Evolutionary conservation across 192 early-diverging fungal genomes (phyloP).

Genomic region (Tieghemiomyces parasiticus): DNA sequence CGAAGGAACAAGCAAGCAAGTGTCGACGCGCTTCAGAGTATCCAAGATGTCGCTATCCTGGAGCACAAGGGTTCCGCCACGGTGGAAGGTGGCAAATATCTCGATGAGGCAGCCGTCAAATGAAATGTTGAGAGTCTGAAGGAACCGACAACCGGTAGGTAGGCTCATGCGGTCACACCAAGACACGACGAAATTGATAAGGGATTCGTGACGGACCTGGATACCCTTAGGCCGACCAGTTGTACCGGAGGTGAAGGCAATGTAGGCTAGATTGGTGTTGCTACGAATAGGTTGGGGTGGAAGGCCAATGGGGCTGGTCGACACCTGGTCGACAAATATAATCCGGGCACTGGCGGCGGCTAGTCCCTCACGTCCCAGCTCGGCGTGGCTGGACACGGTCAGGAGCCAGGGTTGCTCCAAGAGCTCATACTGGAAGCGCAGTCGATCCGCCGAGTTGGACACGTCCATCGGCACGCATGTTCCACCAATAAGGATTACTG

Average conservation of each 20-base stretch:
- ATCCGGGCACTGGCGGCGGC: background rate
- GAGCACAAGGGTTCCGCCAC: background rate
- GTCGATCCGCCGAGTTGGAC: background rate
- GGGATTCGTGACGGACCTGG: background rate
- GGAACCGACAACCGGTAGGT: background rate
- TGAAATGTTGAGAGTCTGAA: background rate
- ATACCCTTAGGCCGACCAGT: slow-evolving; percentile 8
- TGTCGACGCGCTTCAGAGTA: background rate
- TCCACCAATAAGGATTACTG: background rate
- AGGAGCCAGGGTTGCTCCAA: background rate
- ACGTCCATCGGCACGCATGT: background rate
- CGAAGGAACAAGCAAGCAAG: background rate
- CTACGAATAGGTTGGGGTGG: background rate
- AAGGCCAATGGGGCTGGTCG: background rate
- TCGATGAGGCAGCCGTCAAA: background rate
- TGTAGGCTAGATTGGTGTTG: background rate
- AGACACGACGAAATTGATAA: background rate
- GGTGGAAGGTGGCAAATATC: background rate
- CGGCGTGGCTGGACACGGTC: background rate
- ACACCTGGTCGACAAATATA: background rate
- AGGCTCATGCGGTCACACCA: background rate
- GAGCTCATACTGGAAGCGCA: background rate
- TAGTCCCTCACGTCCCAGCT: background rate
- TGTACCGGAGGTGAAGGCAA: slow-evolving; percentile 1
- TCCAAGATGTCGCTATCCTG: background rate